Base-by-base conservation (phyloP, 2,329 filamentous ascomycete genomes). In the Sporothrix brunneoviolacea region DNA sequence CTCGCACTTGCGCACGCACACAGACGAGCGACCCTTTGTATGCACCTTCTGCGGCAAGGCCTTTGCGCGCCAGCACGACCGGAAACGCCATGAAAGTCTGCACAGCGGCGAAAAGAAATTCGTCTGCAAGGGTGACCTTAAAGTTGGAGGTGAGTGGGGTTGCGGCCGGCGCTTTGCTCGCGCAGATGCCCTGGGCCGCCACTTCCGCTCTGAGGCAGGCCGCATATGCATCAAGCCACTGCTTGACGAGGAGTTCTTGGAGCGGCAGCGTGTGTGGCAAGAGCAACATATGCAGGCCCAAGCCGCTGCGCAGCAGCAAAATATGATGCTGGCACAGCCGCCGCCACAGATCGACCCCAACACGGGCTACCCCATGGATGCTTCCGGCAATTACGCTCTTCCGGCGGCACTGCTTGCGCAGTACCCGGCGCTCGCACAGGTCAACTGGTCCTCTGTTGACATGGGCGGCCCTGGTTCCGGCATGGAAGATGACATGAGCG, bases 51-150 rank as follows among this genome's bases (percentile, higher is more conserved):
- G 93, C 60, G 88, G 89, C 47, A 98, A 98, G 68, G 93, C 93
- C 0, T 98, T 98, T 69, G 93, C 93, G 6, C 85, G 93, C 22
- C 93, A 98, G 64, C 93, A 98, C 64, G 93, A 98, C 65, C 85
- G 93, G 40, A 98, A 98, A 69, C 85, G 93, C 35, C 93, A 98
- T 67, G 93, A 98, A 70, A 91, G 91, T 35, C 73, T 98, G 37
- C 93, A 98, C 63, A 94, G 88, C 0, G 93, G 93, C 37, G 93
- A 98, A 71, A 98, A 97, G 80, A 97, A 95, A 64, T 98, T 97
- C 64, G 88, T 97, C 8, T 98, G 93, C 70, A 90, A 89, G 59
- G 93, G 93, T 48, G 87, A 91, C 52, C 80, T 98, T 44, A 91
- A 91, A 58, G 82, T 82, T 2, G 83, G 84, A 41, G 84, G 84